A percentile compares a stretch with the other conserved stretches of the same genome.
Conservation (phyloP, 306 rosid species). For the Fragaria iinumae region DNA sequence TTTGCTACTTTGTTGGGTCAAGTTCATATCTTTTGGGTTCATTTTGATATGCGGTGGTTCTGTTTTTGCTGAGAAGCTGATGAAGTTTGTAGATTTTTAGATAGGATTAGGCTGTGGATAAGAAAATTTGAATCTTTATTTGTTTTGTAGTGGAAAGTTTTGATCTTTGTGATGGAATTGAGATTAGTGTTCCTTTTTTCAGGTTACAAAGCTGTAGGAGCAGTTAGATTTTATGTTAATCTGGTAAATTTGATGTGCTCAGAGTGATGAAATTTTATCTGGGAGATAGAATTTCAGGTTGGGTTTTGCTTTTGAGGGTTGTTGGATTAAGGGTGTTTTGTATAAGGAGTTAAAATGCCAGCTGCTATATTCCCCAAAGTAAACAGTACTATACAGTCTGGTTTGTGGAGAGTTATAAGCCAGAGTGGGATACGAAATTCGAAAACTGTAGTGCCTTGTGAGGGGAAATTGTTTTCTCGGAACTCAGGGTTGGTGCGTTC, state of each 20-base stretch:
- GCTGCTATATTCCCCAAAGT: conserved; percentile 52
- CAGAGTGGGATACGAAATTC: conserved; percentile 26
- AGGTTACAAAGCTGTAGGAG: conserved; percentile 34
- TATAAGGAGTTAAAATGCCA: conserved; percentile 58
- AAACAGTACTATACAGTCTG: conserved; percentile 44
- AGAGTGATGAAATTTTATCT: conserved; percentile 41
- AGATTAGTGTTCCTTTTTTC: conserved; percentile 30
- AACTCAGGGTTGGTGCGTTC: conserved; percentile 34
- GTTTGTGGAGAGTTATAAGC: conserved; percentile 38
- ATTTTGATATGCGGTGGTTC: neutral
- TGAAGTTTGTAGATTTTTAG: neutral
- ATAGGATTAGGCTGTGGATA: neutral
- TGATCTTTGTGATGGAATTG: conserved; percentile 8
- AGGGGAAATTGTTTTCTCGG: conserved; percentile 33
- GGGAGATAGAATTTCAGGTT: conserved; percentile 21
- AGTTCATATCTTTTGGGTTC: neutral
- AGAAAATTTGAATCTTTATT: neutral
- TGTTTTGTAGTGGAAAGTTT: neutral
- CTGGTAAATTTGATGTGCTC: conserved; percentile 27
- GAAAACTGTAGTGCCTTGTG: conserved; percentile 26
- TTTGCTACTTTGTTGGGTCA: neutral
- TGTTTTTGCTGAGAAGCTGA: neutral
- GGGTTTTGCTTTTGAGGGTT: conserved; percentile 16
- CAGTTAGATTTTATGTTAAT: conserved; percentile 8
- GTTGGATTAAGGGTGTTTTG: conserved; percentile 29